These are phyloP conservation scores for Bodo saltans DNA, from an alignment of 78 protist species.

Conservation along the genomic window DNA sequence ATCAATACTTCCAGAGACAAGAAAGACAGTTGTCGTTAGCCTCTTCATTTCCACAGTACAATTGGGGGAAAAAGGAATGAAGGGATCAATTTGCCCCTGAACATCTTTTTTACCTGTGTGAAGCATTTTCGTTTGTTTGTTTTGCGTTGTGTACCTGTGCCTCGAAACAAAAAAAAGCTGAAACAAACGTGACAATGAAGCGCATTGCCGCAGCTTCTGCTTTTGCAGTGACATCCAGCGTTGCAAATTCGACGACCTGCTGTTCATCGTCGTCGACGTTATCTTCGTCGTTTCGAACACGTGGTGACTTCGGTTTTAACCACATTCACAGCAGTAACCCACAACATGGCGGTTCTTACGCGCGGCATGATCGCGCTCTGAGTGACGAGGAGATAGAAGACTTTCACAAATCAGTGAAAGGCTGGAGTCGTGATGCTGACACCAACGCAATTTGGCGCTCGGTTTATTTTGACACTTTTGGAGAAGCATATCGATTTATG, in stretches of 20 bases:
- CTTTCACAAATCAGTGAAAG: neutral
- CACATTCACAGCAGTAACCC: neutral
- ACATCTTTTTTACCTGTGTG: no score
- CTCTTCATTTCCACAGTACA: no score
- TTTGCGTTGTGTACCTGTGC: no score
- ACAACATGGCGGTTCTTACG: neutral
- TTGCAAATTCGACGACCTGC: neutral
- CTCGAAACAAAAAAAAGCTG: no score
- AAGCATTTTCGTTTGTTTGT: no score
- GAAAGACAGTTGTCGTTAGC: no score
- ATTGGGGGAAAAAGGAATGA: no score
- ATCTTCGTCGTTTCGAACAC: neutral
- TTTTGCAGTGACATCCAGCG: neutral
- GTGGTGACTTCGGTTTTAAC: neutral
- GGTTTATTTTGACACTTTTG: neutral
- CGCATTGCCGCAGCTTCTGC: neutral
- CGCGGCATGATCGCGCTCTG: neutral
- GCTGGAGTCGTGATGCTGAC: neutral
- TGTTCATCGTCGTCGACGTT: neutral
- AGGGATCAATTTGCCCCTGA: no score
- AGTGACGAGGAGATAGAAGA: neutral
- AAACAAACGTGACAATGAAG: no score
- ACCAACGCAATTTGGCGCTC: neutral
- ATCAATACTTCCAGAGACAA: no score
- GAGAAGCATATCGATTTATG: neutral